A percentile compares a stretch with the other conserved stretches of the same genome.
These are phyloP conservation scores for Penicillium griseofulvum DNA, from an alignment of 2,329 filamentous ascomycete genomes.

Conservation along the genomic window DNA sequence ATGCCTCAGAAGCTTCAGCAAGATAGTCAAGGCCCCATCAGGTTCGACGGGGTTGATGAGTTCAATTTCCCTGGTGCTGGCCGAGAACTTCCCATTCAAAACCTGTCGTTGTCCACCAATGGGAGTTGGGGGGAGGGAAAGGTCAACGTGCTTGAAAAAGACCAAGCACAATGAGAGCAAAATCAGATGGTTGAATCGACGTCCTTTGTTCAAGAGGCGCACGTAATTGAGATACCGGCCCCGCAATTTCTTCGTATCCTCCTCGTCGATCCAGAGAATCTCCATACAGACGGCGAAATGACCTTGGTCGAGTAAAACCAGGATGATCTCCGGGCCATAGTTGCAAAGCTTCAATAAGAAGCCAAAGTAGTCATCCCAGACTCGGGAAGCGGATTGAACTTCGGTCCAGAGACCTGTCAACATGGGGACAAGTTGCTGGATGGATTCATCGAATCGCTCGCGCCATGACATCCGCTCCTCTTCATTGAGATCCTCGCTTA, in stretches of 20 bases:
- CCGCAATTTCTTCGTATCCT: slow-evolving; percentile 50
- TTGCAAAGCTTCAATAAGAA: slow-evolving; percentile 66
- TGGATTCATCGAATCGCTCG: slow-evolving; percentile 26
- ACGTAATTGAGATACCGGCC: slow-evolving; percentile 52
- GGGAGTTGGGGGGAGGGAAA: slow-evolving; percentile 29
- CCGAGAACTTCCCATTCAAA: slow-evolving; percentile 31
- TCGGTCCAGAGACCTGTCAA: slow-evolving; percentile 59
- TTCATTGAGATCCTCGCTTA: slow-evolving; percentile 25
- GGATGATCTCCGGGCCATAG: slow-evolving; percentile 59
- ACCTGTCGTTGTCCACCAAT: slow-evolving; percentile 25
- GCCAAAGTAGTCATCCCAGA: slow-evolving; percentile 76
- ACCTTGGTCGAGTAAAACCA: slow-evolving; percentile 58
- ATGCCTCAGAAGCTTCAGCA: slow-evolving; percentile 64
- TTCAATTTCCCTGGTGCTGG: slow-evolving; percentile 34
- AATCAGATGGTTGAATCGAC: slow-evolving; percentile 44
- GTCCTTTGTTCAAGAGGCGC: slow-evolving; percentile 46
- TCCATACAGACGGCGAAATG: slow-evolving; percentile 60
- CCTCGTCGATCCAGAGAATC: slow-evolving; percentile 60
- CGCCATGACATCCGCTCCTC: slow-evolving; percentile 26
- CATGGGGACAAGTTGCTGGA: slow-evolving; percentile 43
- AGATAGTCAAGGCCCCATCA: slow-evolving; percentile 35
- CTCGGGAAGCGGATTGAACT: slow-evolving; percentile 61
- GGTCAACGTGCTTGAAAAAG: slow-evolving; percentile 40
- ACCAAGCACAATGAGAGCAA: slow-evolving; percentile 44
- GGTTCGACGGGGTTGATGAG: slow-evolving; percentile 35